Evolutionary conservation across 2,329 filamentous ascomycete genomes (phyloP), one percentile per base, ranked within the genome.

Genomic region (Fusarium anguioides): DNA sequence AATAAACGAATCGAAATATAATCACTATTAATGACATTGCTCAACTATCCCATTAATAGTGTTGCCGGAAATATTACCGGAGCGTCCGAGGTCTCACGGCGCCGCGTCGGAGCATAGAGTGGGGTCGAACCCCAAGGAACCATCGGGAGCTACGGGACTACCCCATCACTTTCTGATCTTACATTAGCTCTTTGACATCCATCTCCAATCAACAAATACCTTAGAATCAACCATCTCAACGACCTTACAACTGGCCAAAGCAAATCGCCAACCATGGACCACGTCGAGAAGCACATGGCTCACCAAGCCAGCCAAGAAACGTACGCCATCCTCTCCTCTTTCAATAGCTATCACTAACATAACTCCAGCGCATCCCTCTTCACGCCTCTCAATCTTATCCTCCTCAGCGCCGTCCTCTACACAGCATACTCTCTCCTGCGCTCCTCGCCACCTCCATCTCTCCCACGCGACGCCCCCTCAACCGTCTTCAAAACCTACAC

Each of bases 401-500:
- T 91, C 70, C 72, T 86, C 72, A 79, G 80, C 70, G 76, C 87
- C 66, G 79, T 89, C 66, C 70, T 85, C 69, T 87, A 89, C 81
- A 85, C 87, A 17, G 74, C 84, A 72, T 90, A 89, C 80, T 75
- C 80, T 29, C 78, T 86, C 67, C 76, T 88, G 70, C 82, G 83
- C 48, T 84, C 86, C 4, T 73, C 81, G 14, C 73, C 82, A n/a
- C 77, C 81, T 8, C 71, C 82, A 6, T 66, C 76, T 9, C 78
- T 89, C 26, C 82, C 86, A 41, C 81, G 82, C 65, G 82, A 87
- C 41, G 77, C 85, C 8, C 82, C 88, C 1, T 83, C 89, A 50
- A 80, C 83, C 70, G 86, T 91, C 71, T 91, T 91, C 83, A 81
- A 80, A 58, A 89, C 85, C 54, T 91, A 93, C 82, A 95, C 90